phyloP scores from a whole-genome alignment of 2,329 filamentous ascomycete genomes.

The Phialophora expanda region DNA sequence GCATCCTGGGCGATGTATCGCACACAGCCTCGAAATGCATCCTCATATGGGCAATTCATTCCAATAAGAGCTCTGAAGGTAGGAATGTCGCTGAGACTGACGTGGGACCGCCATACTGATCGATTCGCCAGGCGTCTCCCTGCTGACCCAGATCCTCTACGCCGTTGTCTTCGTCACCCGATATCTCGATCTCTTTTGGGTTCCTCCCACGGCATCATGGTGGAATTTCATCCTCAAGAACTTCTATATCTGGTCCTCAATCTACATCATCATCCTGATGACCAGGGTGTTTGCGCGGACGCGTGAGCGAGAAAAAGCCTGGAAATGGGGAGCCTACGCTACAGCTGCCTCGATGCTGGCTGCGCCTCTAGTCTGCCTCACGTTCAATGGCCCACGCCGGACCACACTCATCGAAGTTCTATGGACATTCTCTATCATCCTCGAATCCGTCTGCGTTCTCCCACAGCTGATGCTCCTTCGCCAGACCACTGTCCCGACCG shows the following conservation, averaged over 20 bases:
- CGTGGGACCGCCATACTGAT: neutral
- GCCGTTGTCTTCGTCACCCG: constrained; percentile 81
- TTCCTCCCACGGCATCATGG: constrained; percentile 43
- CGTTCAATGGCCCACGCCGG: constrained; percentile 64
- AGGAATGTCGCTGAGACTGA: constrained; percentile 34
- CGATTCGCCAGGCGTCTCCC: constrained; percentile 71
- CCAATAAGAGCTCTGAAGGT: constrained; percentile 85
- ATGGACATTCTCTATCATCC: constrained; percentile 87
- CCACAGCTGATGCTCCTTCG: constrained; percentile 90
- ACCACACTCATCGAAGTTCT: constrained; percentile 62
- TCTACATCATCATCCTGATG: constrained; percentile 89
- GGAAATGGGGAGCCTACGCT: constrained; percentile 80
- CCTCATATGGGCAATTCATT: constrained; percentile 87
- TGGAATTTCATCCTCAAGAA: constrained; percentile 88
- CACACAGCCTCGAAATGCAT: constrained; percentile 88
- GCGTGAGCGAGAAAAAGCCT: constrained; percentile 88
- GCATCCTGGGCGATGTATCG: constrained; percentile 80
- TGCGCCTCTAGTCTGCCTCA: constrained; percentile 73
- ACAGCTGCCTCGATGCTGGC: constrained; percentile 68
- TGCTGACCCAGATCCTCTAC: constrained; percentile 88
- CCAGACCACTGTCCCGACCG: constrained; percentile 93
- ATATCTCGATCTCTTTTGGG: constrained; percentile 79
- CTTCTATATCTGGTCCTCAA: constrained; percentile 81
- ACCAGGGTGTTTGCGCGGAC: constrained; percentile 83
- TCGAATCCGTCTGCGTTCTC: constrained; percentile 88